These are phyloP conservation scores for Stephanocyclus meneghinianus DNA, from an alignment of 352 stramenopile genomes.

Conservation along the genomic window DNA sequence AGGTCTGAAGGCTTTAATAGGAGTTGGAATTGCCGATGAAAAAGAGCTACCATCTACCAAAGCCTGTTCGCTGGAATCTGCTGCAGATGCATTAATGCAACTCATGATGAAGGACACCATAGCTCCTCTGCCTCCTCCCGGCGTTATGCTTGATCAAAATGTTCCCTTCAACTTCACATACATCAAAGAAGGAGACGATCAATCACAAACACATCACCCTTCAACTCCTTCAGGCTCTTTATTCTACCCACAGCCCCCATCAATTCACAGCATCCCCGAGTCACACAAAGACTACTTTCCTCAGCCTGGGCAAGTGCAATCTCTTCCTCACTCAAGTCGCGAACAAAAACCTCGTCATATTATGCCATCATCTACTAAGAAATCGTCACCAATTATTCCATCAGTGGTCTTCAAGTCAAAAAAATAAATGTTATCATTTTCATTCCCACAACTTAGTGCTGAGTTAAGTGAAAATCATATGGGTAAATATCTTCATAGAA, in stretches of 20 bases:
- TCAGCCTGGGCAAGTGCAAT: neutral
- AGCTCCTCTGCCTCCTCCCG: slow-evolving; percentile 23
- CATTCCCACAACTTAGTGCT: too few species aligned
- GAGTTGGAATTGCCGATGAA: slow-evolving; percentile 30
- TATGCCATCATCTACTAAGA: slow-evolving; percentile 24
- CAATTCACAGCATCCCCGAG: slow-evolving; percentile 10
- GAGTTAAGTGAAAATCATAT: too few species aligned
- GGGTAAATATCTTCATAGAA: too few species aligned
- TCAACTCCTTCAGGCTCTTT: neutral
- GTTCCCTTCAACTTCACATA: slow-evolving; percentile 76
- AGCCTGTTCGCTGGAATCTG: slow-evolving; percentile 24
- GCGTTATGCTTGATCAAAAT: slow-evolving; percentile 8
- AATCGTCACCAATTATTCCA: slow-evolving; percentile 38
- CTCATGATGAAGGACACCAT: slow-evolving; percentile 59
- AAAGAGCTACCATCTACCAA: neutral
- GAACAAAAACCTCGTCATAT: neutral
- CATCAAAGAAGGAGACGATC: too few species aligned
- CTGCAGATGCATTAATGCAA: slow-evolving; percentile 67
- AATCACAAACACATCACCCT: neutral
- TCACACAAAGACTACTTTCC: neutral
- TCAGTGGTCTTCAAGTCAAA: slow-evolving; percentile 54
- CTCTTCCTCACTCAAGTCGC: neutral
- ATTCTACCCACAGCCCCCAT: slow-evolving; percentile 10
- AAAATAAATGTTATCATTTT: slow-evolving; percentile 16
- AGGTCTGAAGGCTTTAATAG: slow-evolving; percentile 63